A percentile compares a stretch with the other conserved stretches of the same genome.
phyloP scores from a whole-genome alignment of 1,284 basidiomycete species.

The Rugosomyces carneus region DNA sequence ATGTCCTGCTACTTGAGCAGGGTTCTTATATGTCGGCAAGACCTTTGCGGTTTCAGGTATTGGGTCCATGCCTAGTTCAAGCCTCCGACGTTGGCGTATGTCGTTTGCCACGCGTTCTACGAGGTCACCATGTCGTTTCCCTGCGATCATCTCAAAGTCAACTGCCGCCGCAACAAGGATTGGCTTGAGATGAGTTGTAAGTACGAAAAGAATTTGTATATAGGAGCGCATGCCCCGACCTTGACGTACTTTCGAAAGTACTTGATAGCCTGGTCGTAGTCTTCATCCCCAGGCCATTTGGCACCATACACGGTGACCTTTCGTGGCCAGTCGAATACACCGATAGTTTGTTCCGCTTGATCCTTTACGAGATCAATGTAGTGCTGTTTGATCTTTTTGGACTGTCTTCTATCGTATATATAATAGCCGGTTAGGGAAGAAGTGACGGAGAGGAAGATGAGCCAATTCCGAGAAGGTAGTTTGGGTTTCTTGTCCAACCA shows the following conservation, averaged over 20 bases:
- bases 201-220: constrained; percentile 11
- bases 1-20: constrained; percentile 49
- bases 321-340: constrained; percentile 65
- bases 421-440: constrained; percentile 70
- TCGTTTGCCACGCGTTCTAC: constrained; percentile 70
- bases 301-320: constrained; percentile 85
- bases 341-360: constrained; percentile 63
- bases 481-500: constrained; percentile 74
- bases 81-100: constrained; percentile 60
- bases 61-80: constrained; percentile 57
- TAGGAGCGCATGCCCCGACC: constrained; percentile 43
- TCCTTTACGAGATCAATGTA: constrained; percentile 81
- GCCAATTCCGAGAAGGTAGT: constrained; percentile 89
- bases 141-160: constrained; percentile 83
- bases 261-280: constrained; percentile 75
- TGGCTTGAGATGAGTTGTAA: constrained; percentile 49
- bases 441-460: constrained; percentile 81
- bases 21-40: constrained; percentile 54
- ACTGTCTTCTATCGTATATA: constrained; percentile 80
- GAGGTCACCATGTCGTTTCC: constrained; percentile 83
- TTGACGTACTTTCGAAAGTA: constrained; percentile 97
- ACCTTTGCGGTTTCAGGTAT: constrained; percentile 36
- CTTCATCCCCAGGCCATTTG: constrained; percentile 94
- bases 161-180: constrained; percentile 90
- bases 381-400: constrained; percentile 67